These are phyloP conservation scores for Cymodocea nodosa DNA, from an alignment of 116 monocot species.

Conservation along the genomic window DNA sequence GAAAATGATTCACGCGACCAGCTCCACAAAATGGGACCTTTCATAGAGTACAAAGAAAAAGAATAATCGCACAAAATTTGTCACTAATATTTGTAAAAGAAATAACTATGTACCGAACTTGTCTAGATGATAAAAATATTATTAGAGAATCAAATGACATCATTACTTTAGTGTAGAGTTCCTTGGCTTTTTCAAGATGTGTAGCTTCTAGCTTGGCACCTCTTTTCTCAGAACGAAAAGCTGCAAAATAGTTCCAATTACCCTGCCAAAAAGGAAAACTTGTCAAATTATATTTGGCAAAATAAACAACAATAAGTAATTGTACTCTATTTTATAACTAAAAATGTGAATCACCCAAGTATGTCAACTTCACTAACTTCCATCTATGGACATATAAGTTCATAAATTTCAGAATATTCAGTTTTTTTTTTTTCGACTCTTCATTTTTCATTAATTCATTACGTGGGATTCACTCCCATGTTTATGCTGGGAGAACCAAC, in stretches of 20 bases:
- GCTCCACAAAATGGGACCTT: too few species aligned
- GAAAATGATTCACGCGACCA: too few species aligned
- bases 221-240: constrained; percentile 73
- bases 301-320: not conserved
- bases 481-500: too few species aligned
- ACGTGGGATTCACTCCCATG: too few species aligned
- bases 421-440: too few species aligned
- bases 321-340: too few species aligned
- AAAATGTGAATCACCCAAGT: too few species aligned
- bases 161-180: constrained; percentile 70
- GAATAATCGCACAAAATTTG: not conserved
- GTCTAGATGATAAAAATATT: not conserved
- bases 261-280: constrained; percentile 32
- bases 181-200: constrained; percentile 95
- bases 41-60: not conserved
- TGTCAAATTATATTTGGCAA: not conserved
- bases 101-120: not conserved
- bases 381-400: too few species aligned
- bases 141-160: not conserved
- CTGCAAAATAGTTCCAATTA: constrained; percentile 97
- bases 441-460: too few species aligned
- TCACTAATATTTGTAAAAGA: not conserved
- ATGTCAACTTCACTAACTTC: too few species aligned
- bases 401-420: too few species aligned
- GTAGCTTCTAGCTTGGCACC: constrained; percentile 88